Evolutionary conservation across 2,329 filamentous ascomycete genomes (phyloP), one percentile per base, ranked within the genome.

Genomic region (Nigrospora oryzae): DNA sequence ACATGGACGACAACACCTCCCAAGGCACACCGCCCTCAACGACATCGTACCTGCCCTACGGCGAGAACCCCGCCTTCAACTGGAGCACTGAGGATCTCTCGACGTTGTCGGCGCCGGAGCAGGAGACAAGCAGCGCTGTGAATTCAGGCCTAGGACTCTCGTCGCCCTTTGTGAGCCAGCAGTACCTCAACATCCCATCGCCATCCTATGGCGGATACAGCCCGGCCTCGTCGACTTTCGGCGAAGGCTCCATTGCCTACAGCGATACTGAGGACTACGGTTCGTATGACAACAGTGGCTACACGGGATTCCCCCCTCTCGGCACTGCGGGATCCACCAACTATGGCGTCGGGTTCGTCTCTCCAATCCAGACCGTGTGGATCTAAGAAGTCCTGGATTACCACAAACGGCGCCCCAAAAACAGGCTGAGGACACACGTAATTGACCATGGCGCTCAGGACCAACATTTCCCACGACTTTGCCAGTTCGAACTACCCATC

Each of bases 71-170:
- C 14, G 67, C 74, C 19, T 82, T 83, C 62, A 81, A 71, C 64
- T 83, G 81, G 68, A 82, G 79, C 60, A 72, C 76, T 43, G 79
- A 83, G 58, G 75, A 80, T 51, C 66, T 83, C 58, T 75, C 77
- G 28, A 66, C 77, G 54, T 65, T 81, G 54, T 69, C 71, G 49
- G 65, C 70, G 10, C 68, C 37, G 19, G 28, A 75, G 46, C 61
- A 69, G 19, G 64, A 69, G 15, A 68, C 70, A 12, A 63, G 63
- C 38, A 69, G 65, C 38, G 70, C 73, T 37, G 66, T 74, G 54
- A 81, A 73, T 58, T 75, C 77, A 14, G 23, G 23, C 23, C 57
- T 80, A 56, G 67, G 71, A 53, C 64, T 81, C 43, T 75, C 77
- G 31, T 81, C 75, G 32, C 73, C 76, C 1, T 79, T 71, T 49